Conservation (phyloP, 2,329 filamentous ascomycete genomes). For the Botrytis galanthina region DNA sequence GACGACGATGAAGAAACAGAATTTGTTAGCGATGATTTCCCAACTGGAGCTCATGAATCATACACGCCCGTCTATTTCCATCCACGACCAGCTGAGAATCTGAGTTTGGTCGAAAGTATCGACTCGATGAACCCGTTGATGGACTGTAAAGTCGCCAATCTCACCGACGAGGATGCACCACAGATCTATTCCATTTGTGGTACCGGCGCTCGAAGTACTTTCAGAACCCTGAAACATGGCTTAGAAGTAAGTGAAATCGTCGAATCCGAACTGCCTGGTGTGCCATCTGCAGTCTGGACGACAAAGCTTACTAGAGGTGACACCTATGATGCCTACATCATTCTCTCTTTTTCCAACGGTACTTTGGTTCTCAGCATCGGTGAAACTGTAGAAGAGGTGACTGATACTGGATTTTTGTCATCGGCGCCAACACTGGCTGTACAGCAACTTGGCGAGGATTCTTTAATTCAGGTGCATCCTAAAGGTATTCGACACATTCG, state of each 20-base stretch:
- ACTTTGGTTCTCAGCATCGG: constrained; percentile 93
- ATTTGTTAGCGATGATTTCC: constrained; percentile 79
- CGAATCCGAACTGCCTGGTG: constrained; percentile 84
- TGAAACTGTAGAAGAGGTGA: constrained; percentile 94
- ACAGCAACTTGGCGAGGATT: constrained; percentile 90
- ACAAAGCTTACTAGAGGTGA: constrained; percentile 81
- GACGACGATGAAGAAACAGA: constrained; percentile 91
- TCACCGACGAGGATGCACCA: constrained; percentile 88
- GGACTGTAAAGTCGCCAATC: constrained; percentile 87
- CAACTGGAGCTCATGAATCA: constrained; percentile 67
- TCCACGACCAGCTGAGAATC: constrained; percentile 74
- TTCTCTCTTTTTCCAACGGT: constrained; percentile 87
- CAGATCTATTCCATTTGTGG: constrained; percentile 95
- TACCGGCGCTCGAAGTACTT: constrained; percentile 81
- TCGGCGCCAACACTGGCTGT: constrained; percentile 87
- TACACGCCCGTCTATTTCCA: constrained; percentile 84
- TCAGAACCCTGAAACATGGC: constrained; percentile 89
- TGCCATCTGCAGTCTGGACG: constrained; percentile 93
- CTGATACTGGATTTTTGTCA: constrained; percentile 86
- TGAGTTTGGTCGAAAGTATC: constrained; percentile 81
- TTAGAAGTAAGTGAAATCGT: constrained; percentile 92
- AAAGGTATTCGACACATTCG: constrained; percentile 91
- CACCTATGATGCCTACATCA: constrained; percentile 88
- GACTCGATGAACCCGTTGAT: constrained; percentile 88
- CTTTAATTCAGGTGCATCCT: constrained; percentile 92